Evolutionary conservation across 148 eudicot species (phyloP), one percentile per base, ranked within the genome.

Genomic region (Silene uniflora): DNA sequence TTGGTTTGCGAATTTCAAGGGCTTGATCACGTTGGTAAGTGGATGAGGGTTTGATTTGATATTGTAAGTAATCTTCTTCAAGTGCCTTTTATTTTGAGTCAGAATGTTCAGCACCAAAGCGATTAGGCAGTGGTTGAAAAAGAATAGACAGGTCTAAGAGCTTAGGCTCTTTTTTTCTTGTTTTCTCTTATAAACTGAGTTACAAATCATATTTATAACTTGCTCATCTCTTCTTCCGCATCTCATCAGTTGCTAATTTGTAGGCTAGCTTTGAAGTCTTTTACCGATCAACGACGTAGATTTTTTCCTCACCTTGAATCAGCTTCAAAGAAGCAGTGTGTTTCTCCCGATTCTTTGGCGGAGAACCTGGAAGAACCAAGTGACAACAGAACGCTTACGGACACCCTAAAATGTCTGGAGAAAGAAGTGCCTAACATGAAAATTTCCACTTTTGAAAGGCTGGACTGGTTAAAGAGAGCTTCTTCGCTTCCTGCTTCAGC

Each of bases 241-340:
- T 49, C 71, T 81, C 46, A 22, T 67, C 21, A 7, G 35, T 72
- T 21, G 11, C 49, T 58, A 47, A 66, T 62, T 76, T 80, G 65
- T 89, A 94, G 98, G 85, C 81, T 95, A 77, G 98, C 98, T 72
- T 87, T 95, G 71, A 92, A 95, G 83, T 91, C 98, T 64, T 95
- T 95, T 74, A 87, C 87, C 5, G 96, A 90, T 81, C 97, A 95
- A 80, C 92, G 90, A 74, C 83, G 83, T 76, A 87, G 97, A 73
- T 90, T 90, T 77, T 95, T 95, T 78, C 96, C 96, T 77, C 93
- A 95, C 77, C 91, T 95, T 73, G 91, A 83, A 81, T 77, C 90
- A 73, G 72, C 83, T 68, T 75, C 83, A 69, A 92, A 90, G 84
- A 95, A 86, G 76, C 96, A 76, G n/a, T 71, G 88, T 83, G 83